These are phyloP conservation scores for Coniochaeta pulveracea DNA, from an alignment of 2,329 filamentous ascomycete genomes.

Conservation along the genomic window DNA sequence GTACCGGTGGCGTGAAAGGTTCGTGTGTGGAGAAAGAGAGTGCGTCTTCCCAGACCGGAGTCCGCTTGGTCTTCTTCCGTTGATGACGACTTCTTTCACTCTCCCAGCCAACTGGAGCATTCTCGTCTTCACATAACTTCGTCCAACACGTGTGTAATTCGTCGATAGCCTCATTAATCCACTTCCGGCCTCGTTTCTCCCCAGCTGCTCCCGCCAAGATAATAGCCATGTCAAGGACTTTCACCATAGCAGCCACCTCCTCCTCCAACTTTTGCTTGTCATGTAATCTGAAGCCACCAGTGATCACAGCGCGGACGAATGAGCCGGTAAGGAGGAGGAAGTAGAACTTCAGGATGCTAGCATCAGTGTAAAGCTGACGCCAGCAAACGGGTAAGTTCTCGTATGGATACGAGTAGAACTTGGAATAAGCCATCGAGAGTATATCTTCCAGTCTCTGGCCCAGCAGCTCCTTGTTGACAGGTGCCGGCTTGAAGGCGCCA, in stretches of 20 bases:
- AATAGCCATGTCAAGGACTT: conserved; percentile 61
- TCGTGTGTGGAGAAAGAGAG: conserved; percentile 21
- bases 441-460: conserved; percentile 41
- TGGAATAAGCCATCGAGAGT: conserved; percentile 46
- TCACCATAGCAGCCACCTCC: conserved; percentile 45
- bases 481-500: too few species aligned
- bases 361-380: conserved; percentile 61
- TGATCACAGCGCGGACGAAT: conserved; percentile 5
- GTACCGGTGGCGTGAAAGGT: conserved; percentile 30
- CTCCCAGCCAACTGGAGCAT: too few species aligned
- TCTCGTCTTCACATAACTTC: not conserved
- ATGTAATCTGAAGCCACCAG: not conserved
- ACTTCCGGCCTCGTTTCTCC: conserved; percentile 31
- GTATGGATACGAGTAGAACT: conserved; percentile 60
- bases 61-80: conserved; percentile 9
- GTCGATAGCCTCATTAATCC: conserved; percentile 39
- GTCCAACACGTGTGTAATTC: conserved; percentile 23
- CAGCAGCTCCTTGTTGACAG: conserved; percentile 18
- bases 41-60: conserved; percentile 6
- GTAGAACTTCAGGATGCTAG: conserved; percentile 51
- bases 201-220: conserved; percentile 61
- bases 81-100: too few species aligned
- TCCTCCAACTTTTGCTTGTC: not conserved
- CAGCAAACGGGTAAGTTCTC: conserved; percentile 55
- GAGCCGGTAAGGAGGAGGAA: conserved; percentile 17